Evolutionary conservation across 2,329 filamentous ascomycete species (phyloP), one percentile per base, ranked within the genome.

Genomic region (Neonectria punicea): DNA sequence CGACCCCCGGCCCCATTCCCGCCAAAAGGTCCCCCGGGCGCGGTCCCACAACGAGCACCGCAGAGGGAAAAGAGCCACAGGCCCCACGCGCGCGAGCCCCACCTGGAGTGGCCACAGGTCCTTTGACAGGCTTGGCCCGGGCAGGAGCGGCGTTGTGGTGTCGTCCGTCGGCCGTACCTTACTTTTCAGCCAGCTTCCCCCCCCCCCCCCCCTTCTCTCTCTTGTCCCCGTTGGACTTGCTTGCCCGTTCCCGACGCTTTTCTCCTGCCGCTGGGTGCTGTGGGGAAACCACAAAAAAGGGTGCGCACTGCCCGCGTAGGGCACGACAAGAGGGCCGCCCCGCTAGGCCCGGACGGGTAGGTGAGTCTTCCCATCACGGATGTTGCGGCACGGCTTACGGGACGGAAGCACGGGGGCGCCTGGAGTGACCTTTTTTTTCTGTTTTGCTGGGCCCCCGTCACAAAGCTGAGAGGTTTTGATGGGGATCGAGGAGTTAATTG

Each of bases 21-120:
- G 67, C 64, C 72, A 74, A 74, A 74, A 74, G 72, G 70, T 74
- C 72, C 72, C 71, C 72, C 69, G 70, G 68, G 64, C 64, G 57
- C 65, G 71, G 68, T 66, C 51, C 61, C 71, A 63, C 61, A 56
- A 63, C 61, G 54, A 70, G 65, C 65, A 69, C 70, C 65, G 65
- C 70, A 67, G 69, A 63, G 65, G 36, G 36, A 16, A 39, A 39
- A 39, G 36, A n/a, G 36, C 36, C 14, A 39, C 6, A 16, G 36
- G 14, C 14, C 36, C 36, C 36, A 39, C 36, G 36, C 61, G 47
- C 58, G 44, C 49, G 54, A 57, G 60, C 63, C 58, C 65, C 65
- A 65, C 67, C 34, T 16, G 57, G 49, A 30, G 22, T 18, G 57
- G 30, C 57, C 58, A 56, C 53, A 39, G 36, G n/a, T 20, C 41